Evolutionary conservation across 2,329 filamentous ascomycete species (phyloP).

Genomic region (Fusarium longipes): DNA sequence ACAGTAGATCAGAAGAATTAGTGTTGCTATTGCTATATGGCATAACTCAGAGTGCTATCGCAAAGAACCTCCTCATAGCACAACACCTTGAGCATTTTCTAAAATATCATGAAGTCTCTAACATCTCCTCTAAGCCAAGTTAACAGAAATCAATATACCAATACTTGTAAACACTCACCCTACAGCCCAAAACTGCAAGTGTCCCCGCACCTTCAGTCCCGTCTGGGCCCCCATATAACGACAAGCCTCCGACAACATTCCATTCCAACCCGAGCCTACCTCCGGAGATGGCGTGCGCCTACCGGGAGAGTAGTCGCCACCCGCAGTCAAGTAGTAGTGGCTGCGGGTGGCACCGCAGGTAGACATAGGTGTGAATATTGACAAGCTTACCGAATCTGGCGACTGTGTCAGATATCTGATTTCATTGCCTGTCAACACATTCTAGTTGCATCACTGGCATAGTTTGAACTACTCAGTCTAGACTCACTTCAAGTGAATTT

Average conservation of each 20-base stretch:
- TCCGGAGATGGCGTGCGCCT: not conserved
- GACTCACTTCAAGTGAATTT: not conserved
- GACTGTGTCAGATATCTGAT: too few relatives aligned
- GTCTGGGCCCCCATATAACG: constrained; percentile 8
- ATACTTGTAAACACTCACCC: not conserved
- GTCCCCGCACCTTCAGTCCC: not conserved
- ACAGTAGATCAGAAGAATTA: not conserved
- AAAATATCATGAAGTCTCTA: not conserved
- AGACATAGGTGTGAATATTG: not conserved
- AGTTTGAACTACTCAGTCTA: not conserved
- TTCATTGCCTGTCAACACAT: not conserved
- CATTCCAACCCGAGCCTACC: not conserved
- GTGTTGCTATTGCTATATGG: too few relatives aligned
- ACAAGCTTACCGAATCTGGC: not conserved
- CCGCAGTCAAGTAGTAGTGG: not conserved
- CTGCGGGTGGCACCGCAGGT: constrained; percentile 9
- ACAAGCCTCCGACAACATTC: not conserved
- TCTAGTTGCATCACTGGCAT: not conserved
- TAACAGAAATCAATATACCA: not conserved
- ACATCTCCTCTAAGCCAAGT: rapidly evolving
- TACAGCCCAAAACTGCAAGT: not conserved
- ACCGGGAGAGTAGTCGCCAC: not conserved
- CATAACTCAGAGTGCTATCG: too few relatives aligned
- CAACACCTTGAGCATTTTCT: not conserved
- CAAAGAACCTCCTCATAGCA: too few relatives aligned